Conservation (phyloP, 2,329 filamentous ascomycete genomes). For the Trichoderma sp. region DNA sequence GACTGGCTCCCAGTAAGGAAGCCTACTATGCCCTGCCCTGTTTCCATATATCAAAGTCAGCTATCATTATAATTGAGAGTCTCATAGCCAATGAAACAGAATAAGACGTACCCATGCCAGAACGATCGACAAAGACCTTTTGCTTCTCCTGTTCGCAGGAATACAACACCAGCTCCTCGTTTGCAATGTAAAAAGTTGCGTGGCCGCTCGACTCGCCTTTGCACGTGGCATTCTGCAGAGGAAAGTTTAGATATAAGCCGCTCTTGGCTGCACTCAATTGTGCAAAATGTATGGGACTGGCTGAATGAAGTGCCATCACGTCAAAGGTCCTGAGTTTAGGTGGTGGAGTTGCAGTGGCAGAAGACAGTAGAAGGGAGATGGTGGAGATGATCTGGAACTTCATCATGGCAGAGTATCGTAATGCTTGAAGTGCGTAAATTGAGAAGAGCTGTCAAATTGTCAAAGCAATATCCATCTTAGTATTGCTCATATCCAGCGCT, state of each 20-base stretch:
- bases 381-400: not conserved
- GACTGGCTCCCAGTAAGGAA: conserved; percentile 49
- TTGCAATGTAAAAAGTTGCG: conserved; percentile 53
- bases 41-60: not conserved
- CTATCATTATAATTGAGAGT: not conserved
- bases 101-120: conserved; percentile 55
- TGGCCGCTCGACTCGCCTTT: conserved; percentile 39
- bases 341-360: not conserved
- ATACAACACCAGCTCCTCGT: conserved; percentile 52
- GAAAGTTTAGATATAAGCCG: conserved; percentile 47
- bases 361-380: not conserved
- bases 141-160: conserved; percentile 44
- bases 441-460: not conserved
- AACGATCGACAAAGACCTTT: conserved; percentile 55
- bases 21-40: conserved; percentile 54
- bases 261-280: conserved; percentile 46
- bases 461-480: not conserved
- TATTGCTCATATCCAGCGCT: not conserved
- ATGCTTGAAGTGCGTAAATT: not conserved
- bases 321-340: not conserved
- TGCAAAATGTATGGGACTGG: conserved; percentile 49
- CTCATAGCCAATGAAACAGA: not conserved
- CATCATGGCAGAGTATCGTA: not conserved
- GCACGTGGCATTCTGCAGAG: conserved; percentile 52
- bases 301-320: conserved; percentile 50